Evolutionary conservation across 345 rosid species (phyloP).

Genomic region (Noccaea caerulescens): DNA sequence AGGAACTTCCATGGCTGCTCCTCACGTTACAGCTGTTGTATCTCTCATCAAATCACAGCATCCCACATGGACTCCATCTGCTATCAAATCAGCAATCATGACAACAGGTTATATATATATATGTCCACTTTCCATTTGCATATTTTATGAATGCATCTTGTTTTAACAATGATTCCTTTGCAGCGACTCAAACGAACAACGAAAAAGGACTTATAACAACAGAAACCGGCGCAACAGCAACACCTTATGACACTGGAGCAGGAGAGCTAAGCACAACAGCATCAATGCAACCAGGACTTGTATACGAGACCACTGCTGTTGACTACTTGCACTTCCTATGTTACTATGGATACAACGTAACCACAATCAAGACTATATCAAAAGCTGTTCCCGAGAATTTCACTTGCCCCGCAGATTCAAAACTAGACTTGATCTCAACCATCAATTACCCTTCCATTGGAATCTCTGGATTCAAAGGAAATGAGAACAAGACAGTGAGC

Average conservation of each 20-base stretch:
- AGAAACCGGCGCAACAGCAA: conserved; percentile 63
- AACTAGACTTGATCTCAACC: conserved; percentile 52
- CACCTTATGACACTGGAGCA: conserved; percentile 69
- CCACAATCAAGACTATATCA: conserved; percentile 51
- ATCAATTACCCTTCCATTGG: conserved; percentile 85
- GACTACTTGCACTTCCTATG: conserved; percentile 83
- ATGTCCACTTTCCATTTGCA: neutral
- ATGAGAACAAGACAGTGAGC: conserved; percentile 45
- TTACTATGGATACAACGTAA: conserved; percentile 55
- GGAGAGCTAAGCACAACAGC: conserved; percentile 64
- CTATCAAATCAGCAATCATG: conserved; percentile 79
- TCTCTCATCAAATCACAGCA: conserved; percentile 61
- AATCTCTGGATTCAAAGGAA: conserved; percentile 50
- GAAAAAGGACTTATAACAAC: conserved; percentile 56
- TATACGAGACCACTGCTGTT: conserved; percentile 61
- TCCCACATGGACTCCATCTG: conserved; percentile 69
- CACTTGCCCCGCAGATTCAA: conserved; percentile 59
- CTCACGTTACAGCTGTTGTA: conserved; percentile 74
- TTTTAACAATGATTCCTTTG: conserved; percentile 1
- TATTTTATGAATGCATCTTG: neutral
- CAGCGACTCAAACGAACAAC: conserved; percentile 68
- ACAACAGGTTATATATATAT: conserved; percentile 58
- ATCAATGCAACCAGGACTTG: conserved; percentile 63
- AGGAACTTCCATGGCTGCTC: conserved; percentile 90
- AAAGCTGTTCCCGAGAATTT: conserved; percentile 51